A percentile compares a stretch with the other conserved stretches of the same genome.
phyloP scores from a whole-genome alignment of 2,329 filamentous ascomycete species.

The Atkinsonella texensis region DNA sequence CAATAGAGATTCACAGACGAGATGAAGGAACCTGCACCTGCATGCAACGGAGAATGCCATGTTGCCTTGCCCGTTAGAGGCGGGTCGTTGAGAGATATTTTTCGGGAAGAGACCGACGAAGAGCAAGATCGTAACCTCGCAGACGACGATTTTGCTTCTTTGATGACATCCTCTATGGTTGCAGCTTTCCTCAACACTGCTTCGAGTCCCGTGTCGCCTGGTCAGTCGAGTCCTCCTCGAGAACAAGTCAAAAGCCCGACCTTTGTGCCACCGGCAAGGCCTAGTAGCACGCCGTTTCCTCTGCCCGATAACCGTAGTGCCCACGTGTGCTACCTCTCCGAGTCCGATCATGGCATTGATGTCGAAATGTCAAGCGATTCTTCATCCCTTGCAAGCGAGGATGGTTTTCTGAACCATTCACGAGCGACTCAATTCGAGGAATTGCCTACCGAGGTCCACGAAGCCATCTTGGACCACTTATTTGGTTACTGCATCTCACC shows the following conservation, averaged over 20 bases:
- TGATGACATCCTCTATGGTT: slow-evolving; percentile 26
- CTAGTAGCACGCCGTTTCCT: slow-evolving; percentile 49
- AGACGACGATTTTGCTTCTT: slow-evolving; percentile 22
- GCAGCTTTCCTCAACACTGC: slow-evolving; percentile 25
- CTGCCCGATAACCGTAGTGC: slow-evolving; percentile 35
- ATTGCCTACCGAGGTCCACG: slow-evolving; percentile 59
- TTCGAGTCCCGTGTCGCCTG: slow-evolving; percentile 44
- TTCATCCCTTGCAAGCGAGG: slow-evolving; percentile 10
- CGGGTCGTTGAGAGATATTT: slow-evolving; percentile 1
- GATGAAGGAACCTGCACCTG: slow-evolving; percentile 5
- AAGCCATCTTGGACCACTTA: slow-evolving; percentile 57
- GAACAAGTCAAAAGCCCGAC: slow-evolving; percentile 30
- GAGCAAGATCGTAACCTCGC: slow-evolving; percentile 6
- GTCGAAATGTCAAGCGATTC: slow-evolving; percentile 4
- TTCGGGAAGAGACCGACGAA: slow-evolving; percentile 7
- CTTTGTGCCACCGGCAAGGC: slow-evolving; percentile 29
- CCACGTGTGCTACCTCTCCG: slow-evolving; percentile 16
- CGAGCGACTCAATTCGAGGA: slow-evolving; percentile 29
- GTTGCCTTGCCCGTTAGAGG: slow-evolving; percentile 4
- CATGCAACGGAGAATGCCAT: slow-evolving; percentile 3
- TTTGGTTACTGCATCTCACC: slow-evolving; percentile 57
- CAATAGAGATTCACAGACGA: not conserved
- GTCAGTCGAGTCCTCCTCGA: slow-evolving; percentile 38
- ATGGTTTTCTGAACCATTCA: slow-evolving; percentile 9
- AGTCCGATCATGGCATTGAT: slow-evolving; percentile 12